These are phyloP conservation scores for Skeletonema tropicum DNA, from an alignment of 108 stramenopile species.

Conservation along the genomic window DNA sequence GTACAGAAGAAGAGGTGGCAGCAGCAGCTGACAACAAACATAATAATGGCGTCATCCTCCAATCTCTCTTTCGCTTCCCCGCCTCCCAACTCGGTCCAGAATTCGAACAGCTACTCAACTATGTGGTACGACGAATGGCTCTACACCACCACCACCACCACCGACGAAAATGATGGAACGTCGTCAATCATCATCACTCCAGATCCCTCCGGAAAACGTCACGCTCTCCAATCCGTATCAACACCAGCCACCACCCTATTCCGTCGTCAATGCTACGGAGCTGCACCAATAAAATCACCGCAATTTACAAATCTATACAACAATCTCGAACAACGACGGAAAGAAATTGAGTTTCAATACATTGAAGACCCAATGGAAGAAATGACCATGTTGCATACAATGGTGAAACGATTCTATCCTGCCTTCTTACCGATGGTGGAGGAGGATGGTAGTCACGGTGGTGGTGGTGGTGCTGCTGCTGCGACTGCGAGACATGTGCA, in stretches of 20 bases:
- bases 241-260: constrained; percentile 38
- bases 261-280: constrained; percentile 47
- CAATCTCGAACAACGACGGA: constrained; percentile 45
- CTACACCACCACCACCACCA: constrained; percentile 7
- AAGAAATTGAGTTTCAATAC: constrained; percentile 41
- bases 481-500: constrained; percentile 4
- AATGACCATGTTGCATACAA: constrained; percentile 38
- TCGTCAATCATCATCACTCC: constrained; percentile 31
- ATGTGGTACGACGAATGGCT: constrained; percentile 33
- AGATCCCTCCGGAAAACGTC: constrained; percentile 24
- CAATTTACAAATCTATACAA: constrained; percentile 30
- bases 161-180: background rate
- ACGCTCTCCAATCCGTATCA: constrained; percentile 37
- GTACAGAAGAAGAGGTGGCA: background rate
- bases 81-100: constrained; percentile 27
- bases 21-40: background rate
- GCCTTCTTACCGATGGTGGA: constrained; percentile 16
- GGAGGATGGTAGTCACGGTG: no score
- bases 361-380: constrained; percentile 31
- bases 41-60: constrained; percentile 23
- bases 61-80: constrained; percentile 42
- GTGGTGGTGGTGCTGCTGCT: background rate
- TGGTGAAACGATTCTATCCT: constrained; percentile 33
- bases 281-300: constrained; percentile 9
- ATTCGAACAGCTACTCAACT: constrained; percentile 19